Conservation (phyloP, 768 basidiomycete species). For the Naematelia aurantialba region DNA sequence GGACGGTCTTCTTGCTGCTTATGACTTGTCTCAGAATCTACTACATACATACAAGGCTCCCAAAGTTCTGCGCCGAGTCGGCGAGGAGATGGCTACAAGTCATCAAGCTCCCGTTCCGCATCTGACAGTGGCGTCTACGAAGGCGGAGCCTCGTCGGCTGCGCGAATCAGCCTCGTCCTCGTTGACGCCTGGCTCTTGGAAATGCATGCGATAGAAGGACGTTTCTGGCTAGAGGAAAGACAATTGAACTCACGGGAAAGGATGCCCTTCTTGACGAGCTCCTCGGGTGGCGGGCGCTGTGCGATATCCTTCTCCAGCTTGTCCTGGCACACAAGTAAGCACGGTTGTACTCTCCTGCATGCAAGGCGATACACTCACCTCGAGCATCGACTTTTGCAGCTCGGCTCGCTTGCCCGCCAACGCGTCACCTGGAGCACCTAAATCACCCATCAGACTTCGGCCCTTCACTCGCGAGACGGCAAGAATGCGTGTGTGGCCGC, state of each 20-base stretch:
- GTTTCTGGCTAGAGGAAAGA: too few species aligned
- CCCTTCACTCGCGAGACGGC: neutral
- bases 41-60: too few species aligned
- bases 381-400: slow-evolving; percentile 62
- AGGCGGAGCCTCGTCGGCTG: slow-evolving; percentile 35
- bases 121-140: neutral
- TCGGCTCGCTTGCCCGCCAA: slow-evolving; percentile 62
- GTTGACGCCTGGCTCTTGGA: too few species aligned
- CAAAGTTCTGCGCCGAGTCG: too few species aligned
- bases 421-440: slow-evolving; percentile 62
- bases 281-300: slow-evolving; percentile 60
- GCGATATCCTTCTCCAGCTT: slow-evolving; percentile 63
- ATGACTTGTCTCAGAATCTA: too few species aligned
- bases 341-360: neutral
- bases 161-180: neutral
- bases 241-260: slow-evolving; percentile 52
- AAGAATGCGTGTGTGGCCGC: too few species aligned
- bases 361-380: slow-evolving; percentile 53
- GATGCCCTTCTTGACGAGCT: slow-evolving; percentile 66
- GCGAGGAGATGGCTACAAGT: too few species aligned
- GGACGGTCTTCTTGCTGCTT: too few species aligned
- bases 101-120: too few species aligned
- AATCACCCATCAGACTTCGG: neutral
- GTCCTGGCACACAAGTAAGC: slow-evolving; percentile 53
- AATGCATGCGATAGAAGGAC: too few species aligned